Evolutionary conservation across 1,139 yeast species (phyloP).

Genomic region (Yamadazyma blattariae): DNA sequence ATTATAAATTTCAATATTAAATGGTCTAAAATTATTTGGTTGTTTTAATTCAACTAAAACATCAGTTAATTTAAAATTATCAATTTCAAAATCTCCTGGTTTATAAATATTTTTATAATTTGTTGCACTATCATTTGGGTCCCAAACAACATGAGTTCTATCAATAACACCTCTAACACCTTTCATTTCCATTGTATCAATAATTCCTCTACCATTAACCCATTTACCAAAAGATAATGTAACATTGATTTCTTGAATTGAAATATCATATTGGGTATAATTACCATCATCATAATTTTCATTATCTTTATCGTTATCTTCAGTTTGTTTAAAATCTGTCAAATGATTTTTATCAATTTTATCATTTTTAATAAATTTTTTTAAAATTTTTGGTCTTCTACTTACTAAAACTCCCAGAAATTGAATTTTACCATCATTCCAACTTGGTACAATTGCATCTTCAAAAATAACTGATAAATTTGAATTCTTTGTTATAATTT

Average conservation of each 20-base stretch:
- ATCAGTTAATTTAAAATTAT: conserved; percentile 78
- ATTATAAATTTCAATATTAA: conserved; percentile 80
- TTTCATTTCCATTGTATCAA: conserved; percentile 75
- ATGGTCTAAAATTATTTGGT: conserved; percentile 78
- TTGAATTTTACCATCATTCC: conserved; percentile 85
- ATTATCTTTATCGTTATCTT: conserved; percentile 19
- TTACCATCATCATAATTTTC: conserved; percentile 70
- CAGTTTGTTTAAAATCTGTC: conserved; percentile 4
- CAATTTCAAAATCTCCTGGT: conserved; percentile 93
- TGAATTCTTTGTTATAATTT: conserved; percentile 77
- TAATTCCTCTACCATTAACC: conserved; percentile 86
- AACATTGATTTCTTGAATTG: conserved; percentile 81
- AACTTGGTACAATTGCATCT: conserved; percentile 91
- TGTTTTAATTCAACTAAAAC: conserved; percentile 77
- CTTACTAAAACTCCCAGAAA: conserved; percentile 86
- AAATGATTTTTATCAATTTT: conserved; percentile 3
- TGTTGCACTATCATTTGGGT: conserved; percentile 77
- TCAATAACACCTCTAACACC: conserved; percentile 93
- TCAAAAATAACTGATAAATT: conserved; percentile 89
- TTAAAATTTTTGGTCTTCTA: conserved; percentile 62
- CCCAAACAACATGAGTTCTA: conserved; percentile 84
- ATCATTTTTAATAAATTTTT: conserved; percentile 66
- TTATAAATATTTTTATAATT: conserved; percentile 69
- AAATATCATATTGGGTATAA: conserved; percentile 90
- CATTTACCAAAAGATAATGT: conserved; percentile 81